A percentile compares a stretch with the other conserved stretches of the same genome.
These are phyloP conservation scores for Penicillium capsulatum DNA, from an alignment of 2,329 filamentous ascomycete genomes.

Conservation along the genomic window DNA sequence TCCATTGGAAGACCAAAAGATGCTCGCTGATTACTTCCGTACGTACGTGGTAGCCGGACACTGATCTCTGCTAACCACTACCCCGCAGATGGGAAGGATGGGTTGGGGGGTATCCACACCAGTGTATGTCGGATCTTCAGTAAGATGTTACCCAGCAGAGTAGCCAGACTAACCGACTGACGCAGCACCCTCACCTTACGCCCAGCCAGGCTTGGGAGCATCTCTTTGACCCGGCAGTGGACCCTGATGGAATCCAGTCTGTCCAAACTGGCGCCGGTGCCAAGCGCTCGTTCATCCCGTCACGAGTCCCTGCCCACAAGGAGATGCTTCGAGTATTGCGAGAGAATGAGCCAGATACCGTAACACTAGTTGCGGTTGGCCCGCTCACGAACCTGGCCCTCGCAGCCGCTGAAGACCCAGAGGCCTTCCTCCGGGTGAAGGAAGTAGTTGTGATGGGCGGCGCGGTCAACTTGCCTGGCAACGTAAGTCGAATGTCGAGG, in stretches of 20 bases:
- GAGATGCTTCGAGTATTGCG: constrained; percentile 84
- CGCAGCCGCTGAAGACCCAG: constrained; percentile 81
- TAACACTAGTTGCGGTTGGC: constrained; percentile 86
- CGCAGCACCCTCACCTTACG: constrained; percentile 65
- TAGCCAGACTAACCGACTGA: constrained; percentile 1
- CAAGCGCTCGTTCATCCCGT: constrained; percentile 66
- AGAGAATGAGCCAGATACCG: constrained; percentile 75
- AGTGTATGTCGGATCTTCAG: constrained; percentile 34
- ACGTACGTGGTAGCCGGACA: constrained; percentile 31
- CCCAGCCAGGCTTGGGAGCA: constrained; percentile 70
- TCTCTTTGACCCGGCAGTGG: constrained; percentile 55
- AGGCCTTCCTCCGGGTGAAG: constrained; percentile 81
- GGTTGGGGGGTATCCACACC: constrained; percentile 68
- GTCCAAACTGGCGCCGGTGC: constrained; percentile 31
- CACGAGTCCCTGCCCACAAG: constrained; percentile 67
- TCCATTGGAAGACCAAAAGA: constrained; percentile 74
- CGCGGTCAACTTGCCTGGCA: constrained; percentile 72
- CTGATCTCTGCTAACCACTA: constrained; percentile 4
- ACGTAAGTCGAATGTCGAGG: constrained; percentile 55
- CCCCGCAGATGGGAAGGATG: constrained; percentile 65
- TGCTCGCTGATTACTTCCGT: constrained; percentile 88
- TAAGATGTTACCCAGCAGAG: background rate
- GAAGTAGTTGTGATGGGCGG: constrained; percentile 97
- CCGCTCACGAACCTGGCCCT: constrained; percentile 91
- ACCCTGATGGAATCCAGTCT: constrained; percentile 47